These are phyloP conservation scores for Colletotrichum salicis DNA, from an alignment of 2,329 filamentous ascomycete species.

Conservation along the genomic window DNA sequence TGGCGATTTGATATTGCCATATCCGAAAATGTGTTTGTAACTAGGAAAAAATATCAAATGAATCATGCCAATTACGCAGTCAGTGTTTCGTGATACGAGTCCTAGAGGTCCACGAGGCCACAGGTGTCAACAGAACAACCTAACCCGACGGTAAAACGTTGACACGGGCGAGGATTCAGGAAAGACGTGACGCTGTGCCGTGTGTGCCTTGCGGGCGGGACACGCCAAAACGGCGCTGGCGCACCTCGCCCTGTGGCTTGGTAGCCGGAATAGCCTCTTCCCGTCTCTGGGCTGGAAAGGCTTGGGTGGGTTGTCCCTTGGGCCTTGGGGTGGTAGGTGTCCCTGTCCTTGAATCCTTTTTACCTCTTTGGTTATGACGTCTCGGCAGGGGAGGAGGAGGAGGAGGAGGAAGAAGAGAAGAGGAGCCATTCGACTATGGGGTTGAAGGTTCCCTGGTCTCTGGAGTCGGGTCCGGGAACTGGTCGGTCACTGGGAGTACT, in stretches of 20 bases:
- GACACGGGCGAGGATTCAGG: not conserved
- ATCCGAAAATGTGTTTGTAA: too few relatives aligned
- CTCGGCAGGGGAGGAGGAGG: not conserved
- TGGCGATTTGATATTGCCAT: not conserved
- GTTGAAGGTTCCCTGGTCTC: not conserved
- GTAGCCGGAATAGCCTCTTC: constrained; percentile 16
- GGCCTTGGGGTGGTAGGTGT: too few relatives aligned
- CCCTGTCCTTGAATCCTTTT: constrained; percentile 14
- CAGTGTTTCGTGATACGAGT: not conserved
- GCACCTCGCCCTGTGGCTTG: constrained; percentile 23
- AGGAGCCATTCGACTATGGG: not conserved
- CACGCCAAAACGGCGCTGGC: constrained; percentile 1
- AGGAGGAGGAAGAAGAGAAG: not conserved
- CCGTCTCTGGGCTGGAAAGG: not conserved
- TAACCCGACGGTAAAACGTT: not conserved
- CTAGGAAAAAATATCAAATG: not conserved
- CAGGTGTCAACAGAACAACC: not conserved
- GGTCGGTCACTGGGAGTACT: not conserved
- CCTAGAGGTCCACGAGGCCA: not conserved
- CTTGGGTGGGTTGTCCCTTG: not conserved
- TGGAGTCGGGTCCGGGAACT: not conserved
- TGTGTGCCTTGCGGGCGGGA: not conserved
- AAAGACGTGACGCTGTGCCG: not conserved
- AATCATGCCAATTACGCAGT: not conserved
- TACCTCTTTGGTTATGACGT: constrained; percentile 14